A percentile compares a stretch with the other conserved stretches of the same genome.
Evolutionary conservation across 2,329 filamentous ascomycete genomes (phyloP).

Genomic region (Rasamsonia emersonii): DNA sequence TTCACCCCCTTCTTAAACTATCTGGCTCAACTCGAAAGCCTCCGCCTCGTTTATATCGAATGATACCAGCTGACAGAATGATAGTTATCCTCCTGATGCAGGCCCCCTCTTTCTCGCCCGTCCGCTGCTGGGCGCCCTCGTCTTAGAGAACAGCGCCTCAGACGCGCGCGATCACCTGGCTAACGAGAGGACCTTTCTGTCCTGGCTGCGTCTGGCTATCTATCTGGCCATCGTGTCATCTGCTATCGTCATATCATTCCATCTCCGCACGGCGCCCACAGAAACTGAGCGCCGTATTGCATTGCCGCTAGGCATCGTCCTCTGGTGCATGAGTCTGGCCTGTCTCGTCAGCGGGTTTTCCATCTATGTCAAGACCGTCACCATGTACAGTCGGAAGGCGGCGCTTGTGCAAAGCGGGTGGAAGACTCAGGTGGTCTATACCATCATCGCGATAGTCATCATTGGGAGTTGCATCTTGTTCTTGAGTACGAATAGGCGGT

Average conservation of each 20-base stretch:
- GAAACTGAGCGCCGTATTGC: constrained; percentile 66
- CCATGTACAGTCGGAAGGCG: constrained; percentile 66
- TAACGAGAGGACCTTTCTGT: constrained; percentile 69
- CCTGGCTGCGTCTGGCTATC: constrained; percentile 78
- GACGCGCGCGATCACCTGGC: constrained; percentile 60
- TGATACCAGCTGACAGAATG: no score
- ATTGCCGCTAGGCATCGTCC: constrained; percentile 74
- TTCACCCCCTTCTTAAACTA: no score
- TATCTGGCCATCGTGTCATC: constrained; percentile 87
- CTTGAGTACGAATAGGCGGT: constrained; percentile 28
- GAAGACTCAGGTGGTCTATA: constrained; percentile 75
- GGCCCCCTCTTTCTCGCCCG: constrained; percentile 42
- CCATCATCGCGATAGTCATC: constrained; percentile 35
- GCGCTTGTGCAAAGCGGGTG: constrained; percentile 89
- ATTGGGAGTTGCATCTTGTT: constrained; percentile 38
- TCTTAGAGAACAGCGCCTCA: constrained; percentile 59
- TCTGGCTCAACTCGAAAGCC: no score
- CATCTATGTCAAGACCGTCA: constrained; percentile 79
- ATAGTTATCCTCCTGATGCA: constrained; percentile 22
- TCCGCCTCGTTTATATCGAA: no score
- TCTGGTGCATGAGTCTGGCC: constrained; percentile 74
- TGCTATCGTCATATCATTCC: constrained; percentile 88
- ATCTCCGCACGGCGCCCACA: constrained; percentile 67
- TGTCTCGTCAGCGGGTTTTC: constrained; percentile 69
- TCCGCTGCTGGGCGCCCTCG: constrained; percentile 49